These are phyloP conservation scores for Platanthera guangdongensis DNA, from an alignment of 106 monocot species.

Conservation along the genomic window DNA sequence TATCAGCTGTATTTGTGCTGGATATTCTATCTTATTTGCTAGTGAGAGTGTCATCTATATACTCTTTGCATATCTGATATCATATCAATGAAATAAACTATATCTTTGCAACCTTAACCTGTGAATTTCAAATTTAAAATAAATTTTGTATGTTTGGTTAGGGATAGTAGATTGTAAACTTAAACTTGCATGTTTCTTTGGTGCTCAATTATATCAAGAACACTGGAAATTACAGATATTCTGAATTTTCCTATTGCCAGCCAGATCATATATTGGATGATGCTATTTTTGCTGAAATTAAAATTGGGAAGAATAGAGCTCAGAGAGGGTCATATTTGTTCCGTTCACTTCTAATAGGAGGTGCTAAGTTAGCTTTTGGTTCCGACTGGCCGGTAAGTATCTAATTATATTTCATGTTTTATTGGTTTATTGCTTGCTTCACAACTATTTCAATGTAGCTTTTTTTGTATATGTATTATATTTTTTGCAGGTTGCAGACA, in stretches of 20 bases:
- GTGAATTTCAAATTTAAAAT: background rate
- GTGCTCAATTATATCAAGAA: background rate
- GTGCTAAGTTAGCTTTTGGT: constrained; percentile 68
- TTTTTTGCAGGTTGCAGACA: constrained; percentile 56
- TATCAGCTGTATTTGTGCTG: too few species aligned
- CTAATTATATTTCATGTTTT: constrained; percentile 6
- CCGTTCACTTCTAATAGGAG: constrained; percentile 43
- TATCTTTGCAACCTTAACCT: background rate
- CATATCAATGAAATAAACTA: background rate
- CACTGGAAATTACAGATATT: background rate
- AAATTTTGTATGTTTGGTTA: background rate
- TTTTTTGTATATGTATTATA: background rate
- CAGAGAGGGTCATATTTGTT: constrained; percentile 67
- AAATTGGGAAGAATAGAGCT: constrained; percentile 58
- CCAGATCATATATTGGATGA: constrained; percentile 85
- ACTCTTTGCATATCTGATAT: background rate
- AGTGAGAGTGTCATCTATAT: too few species aligned
- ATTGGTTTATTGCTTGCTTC: background rate
- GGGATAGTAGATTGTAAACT: background rate
- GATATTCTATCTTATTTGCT: too few species aligned
- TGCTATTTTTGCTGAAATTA: constrained; percentile 60
- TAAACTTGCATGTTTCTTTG: background rate
- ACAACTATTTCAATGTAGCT: background rate
- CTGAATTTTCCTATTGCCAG: constrained; percentile 28
- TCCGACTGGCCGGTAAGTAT: constrained; percentile 92